Conservation (phyloP, 2,329 filamentous ascomycete genomes). For the Talaromyces piceae region DNA sequence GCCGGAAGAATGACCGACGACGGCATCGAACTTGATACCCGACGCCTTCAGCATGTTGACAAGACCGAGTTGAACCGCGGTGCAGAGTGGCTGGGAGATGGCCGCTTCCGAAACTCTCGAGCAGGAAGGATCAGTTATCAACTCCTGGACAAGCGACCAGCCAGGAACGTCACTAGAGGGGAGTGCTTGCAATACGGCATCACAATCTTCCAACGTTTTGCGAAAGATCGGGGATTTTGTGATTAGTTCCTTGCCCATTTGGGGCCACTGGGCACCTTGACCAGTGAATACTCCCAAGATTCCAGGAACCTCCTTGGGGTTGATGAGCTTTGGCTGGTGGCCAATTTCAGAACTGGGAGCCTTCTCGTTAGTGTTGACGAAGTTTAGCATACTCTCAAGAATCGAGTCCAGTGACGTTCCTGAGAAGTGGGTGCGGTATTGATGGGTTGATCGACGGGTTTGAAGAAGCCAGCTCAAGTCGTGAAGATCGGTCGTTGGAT, state of each 20-base stretch:
- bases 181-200: conserved; percentile 1
- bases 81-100: conserved; percentile 17
- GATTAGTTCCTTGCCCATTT: conserved; percentile 22
- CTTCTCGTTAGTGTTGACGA: neutral
- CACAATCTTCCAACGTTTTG: neutral
- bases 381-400: neutral
- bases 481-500: conserved; percentile 24
- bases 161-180: conserved; percentile 13
- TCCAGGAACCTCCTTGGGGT: neutral
- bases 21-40: conserved; percentile 16
- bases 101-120: conserved; percentile 9
- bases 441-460: neutral
- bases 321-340: neutral
- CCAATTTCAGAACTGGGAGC: neutral
- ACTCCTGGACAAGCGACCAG: conserved; percentile 10
- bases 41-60: conserved; percentile 14
- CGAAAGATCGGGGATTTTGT: neutral
- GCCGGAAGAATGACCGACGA: conserved; percentile 24
- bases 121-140: conserved; percentile 1
- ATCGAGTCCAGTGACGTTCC: neutral
- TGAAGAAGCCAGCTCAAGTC: conserved; percentile 1
- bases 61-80: conserved; percentile 16
- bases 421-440: neutral
- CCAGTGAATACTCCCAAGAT: conserved; percentile 24
- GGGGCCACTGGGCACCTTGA: conserved; percentile 30